These are phyloP conservation scores for Streptanthus diversifolius DNA, from an alignment of 345 rosid genomes.

Conservation along the genomic window DNA sequence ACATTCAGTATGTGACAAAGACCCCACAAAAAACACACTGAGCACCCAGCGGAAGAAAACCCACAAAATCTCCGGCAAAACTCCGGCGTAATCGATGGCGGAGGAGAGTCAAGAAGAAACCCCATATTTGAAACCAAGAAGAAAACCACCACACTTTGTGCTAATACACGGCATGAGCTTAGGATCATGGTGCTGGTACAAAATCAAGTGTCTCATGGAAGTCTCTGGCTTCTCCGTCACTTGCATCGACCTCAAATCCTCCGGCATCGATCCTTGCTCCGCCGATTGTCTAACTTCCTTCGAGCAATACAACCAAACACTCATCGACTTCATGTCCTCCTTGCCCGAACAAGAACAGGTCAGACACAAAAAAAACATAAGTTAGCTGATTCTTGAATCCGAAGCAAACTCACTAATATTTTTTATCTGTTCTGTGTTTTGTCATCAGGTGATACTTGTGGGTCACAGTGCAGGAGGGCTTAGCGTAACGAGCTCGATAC, in stretches of 20 bases:
- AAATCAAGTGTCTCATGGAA: constrained; percentile 69
- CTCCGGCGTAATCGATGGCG: constrained; percentile 31
- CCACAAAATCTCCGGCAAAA: constrained; percentile 5
- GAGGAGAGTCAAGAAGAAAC: constrained; percentile 34
- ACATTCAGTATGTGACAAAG: constrained; percentile 16
- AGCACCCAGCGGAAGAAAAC: neutral
- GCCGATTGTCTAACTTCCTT: constrained; percentile 50
- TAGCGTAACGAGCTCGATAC: constrained; percentile 60
- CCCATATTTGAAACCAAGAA: neutral
- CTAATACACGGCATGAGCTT: constrained; percentile 72
- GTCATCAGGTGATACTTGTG: constrained; percentile 66
- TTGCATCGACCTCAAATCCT: constrained; percentile 71
- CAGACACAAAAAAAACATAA: neutral
- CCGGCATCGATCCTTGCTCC: constrained; percentile 57
- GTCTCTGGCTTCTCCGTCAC: constrained; percentile 65
- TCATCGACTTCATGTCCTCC: constrained; percentile 55
- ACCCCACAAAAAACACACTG: neutral
- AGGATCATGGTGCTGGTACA: constrained; percentile 99
- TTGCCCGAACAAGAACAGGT: constrained; percentile 65
- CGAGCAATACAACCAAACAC: constrained; percentile 74
- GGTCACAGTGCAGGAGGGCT: constrained; percentile 97
- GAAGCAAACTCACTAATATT: constrained; percentile 16
- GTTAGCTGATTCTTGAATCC: neutral
- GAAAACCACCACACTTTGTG: constrained; percentile 55
- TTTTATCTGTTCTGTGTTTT: constrained; percentile 3